These are phyloP conservation scores for Diaporthe longicolla DNA, from an alignment of 2,329 filamentous ascomycete species.

Conservation along the genomic window DNA sequence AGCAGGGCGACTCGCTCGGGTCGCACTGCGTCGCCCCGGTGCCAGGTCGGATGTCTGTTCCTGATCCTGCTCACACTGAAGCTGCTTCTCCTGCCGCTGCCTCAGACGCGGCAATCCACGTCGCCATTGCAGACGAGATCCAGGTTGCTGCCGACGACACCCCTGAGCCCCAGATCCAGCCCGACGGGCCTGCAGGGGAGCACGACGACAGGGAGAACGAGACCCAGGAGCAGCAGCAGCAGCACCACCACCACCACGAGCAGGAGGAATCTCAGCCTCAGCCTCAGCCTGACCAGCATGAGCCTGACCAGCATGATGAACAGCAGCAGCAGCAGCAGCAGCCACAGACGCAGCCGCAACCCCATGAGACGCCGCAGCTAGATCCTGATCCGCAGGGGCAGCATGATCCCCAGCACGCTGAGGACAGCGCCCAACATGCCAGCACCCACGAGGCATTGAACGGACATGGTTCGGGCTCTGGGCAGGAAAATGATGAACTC, in stretches of 20 bases:
- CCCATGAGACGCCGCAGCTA: conserved; percentile 26
- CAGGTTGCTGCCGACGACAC: conserved; percentile 39
- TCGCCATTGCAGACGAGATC: conserved; percentile 43
- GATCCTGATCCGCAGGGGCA: conserved; percentile 28
- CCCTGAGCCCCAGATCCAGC: conserved; percentile 14
- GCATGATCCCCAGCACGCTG: conserved; percentile 33
- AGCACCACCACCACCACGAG: conserved; percentile 12
- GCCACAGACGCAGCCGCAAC: conserved; percentile 3
- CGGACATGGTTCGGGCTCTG: conserved; percentile 33
- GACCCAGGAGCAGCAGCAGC: conserved; percentile 20
- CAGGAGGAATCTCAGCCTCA: conserved; percentile 25
- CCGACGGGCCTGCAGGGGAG: conserved; percentile 21
- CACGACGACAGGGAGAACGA: conserved; percentile 12
- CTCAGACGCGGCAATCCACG: conserved; percentile 42
- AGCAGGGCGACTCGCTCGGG: conserved; percentile 37
- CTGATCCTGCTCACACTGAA: background rate
- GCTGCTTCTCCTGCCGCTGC: conserved; percentile 24
- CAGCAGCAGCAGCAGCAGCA: conserved; percentile 1
- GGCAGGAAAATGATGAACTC: conserved; percentile 29
- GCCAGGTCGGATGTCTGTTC: conserved; percentile 41
- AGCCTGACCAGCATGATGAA: background rate
- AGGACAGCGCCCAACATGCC: conserved; percentile 23
- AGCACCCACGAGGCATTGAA: conserved; percentile 32
- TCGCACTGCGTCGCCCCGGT: conserved; percentile 40
- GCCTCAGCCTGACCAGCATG: background rate